phyloP scores from a whole-genome alignment of 768 basidiomycete species.

The Russula sp. region DNA sequence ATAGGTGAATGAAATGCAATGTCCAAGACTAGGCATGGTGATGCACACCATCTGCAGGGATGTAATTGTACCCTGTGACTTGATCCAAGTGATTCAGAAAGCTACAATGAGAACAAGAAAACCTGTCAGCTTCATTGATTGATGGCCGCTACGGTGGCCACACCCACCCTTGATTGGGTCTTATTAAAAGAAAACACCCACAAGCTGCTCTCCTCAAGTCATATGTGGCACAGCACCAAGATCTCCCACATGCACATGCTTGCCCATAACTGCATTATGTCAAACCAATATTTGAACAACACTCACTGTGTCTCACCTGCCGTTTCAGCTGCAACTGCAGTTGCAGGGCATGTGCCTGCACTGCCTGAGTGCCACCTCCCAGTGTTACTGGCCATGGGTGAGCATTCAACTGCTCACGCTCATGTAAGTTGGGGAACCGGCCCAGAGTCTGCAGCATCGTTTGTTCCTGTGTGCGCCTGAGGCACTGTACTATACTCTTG shows the following conservation, averaged over 20 bases:
- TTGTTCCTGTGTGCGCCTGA: too few species aligned
- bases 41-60: constrained; percentile 41
- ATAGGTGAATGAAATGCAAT: constrained; percentile 22
- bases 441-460: too few species aligned
- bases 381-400: too few species aligned
- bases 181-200: constrained; percentile 32
- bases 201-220: constrained; percentile 52
- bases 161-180: constrained; percentile 24
- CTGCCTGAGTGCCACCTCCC: constrained; percentile 47
- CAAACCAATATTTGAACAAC: constrained; percentile 34
- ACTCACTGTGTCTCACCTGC: constrained; percentile 37
- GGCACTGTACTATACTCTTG: too few species aligned
- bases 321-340: constrained; percentile 37
- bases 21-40: background rate
- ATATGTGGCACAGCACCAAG: constrained; percentile 37
- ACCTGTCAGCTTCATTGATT: background rate
- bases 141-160: constrained; percentile 5
- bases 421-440: too few species aligned
- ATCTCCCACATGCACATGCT: constrained; percentile 38
- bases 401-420: too few species aligned
- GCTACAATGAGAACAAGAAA: constrained; percentile 31
- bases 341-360: constrained; percentile 39
- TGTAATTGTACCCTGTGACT: constrained; percentile 37
- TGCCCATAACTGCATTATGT: constrained; percentile 41
- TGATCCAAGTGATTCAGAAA: constrained; percentile 47